These are phyloP conservation scores for Fusarium pseudoanthophilum DNA, from an alignment of 2,329 filamentous ascomycete species.

Conservation along the genomic window DNA sequence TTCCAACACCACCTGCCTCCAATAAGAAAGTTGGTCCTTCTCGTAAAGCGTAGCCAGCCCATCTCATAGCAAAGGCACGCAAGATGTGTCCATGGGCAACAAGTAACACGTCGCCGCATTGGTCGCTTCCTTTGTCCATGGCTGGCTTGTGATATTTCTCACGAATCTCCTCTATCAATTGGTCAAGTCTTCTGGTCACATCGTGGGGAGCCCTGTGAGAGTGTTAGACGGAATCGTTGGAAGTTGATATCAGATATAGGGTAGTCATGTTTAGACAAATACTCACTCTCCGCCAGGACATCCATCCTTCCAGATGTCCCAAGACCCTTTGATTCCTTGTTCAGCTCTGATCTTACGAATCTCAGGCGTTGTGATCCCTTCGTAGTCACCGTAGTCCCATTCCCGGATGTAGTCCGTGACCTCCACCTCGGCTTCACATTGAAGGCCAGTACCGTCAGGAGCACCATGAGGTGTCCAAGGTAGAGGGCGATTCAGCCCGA, in stretches of 20 bases:
- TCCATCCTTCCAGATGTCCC: conserved; percentile 93
- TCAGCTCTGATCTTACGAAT: conserved; percentile 69
- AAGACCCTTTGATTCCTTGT: conserved; percentile 67
- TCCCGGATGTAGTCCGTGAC: conserved; percentile 80
- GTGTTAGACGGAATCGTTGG: conserved; percentile 15
- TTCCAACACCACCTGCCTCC: conserved; percentile 89
- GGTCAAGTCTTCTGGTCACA: conserved; percentile 77
- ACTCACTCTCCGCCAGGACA: conserved; percentile 85
- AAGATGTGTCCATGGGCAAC: conserved; percentile 93
- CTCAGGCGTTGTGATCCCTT: conserved; percentile 78
- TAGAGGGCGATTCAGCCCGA: conserved; percentile 73
- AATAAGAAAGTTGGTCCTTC: conserved; percentile 83
- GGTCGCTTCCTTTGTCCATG: conserved; percentile 63
- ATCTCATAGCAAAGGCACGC: conserved; percentile 87
- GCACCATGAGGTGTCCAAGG: conserved; percentile 73
- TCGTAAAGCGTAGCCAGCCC: conserved; percentile 78
- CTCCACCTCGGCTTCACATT: conserved; percentile 70
- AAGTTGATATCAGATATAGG: background rate
- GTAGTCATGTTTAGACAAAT: background rate
- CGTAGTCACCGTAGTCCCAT: conserved; percentile 90
- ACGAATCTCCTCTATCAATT: conserved; percentile 79
- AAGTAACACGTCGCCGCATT: conserved; percentile 60
- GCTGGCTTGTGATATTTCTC: conserved; percentile 70
- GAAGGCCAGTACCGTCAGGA: conserved; percentile 50
- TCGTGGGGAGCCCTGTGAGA: conserved; percentile 73